These are phyloP conservation scores for Datura wrightii DNA, from an alignment of 257 asterid genomes.

Conservation along the genomic window DNA sequence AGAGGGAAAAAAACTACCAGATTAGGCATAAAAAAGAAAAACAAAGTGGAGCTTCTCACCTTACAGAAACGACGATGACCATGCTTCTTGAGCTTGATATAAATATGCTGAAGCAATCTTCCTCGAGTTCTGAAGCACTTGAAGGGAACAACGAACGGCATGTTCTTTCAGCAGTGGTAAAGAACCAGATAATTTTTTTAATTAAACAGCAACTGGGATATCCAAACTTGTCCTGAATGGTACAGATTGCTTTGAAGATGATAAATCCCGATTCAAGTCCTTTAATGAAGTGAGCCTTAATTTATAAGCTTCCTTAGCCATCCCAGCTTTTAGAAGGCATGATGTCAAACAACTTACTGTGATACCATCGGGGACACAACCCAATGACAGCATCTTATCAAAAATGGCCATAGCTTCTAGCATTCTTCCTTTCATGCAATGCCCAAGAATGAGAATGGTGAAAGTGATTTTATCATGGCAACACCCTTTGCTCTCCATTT, in stretches of 20 bases:
- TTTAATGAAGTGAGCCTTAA: constrained; percentile 55
- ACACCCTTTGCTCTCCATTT: constrained; percentile 86
- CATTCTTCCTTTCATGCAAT: constrained; percentile 97
- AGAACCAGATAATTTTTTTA: constrained; percentile 30
- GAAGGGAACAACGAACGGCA: background rate
- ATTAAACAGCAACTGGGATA: constrained; percentile 67
- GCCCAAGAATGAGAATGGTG: constrained; percentile 90
- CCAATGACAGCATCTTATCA: constrained; percentile 69
- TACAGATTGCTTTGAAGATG: constrained; percentile 49
- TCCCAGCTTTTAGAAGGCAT: constrained; percentile 88
- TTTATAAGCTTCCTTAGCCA: constrained; percentile 74
- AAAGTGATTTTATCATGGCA: constrained; percentile 81
- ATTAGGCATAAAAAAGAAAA: background rate
- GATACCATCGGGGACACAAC: constrained; percentile 73
- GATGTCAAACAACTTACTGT: constrained; percentile 57
- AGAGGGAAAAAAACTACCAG: background rate
- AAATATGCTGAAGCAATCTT: constrained; percentile 10
- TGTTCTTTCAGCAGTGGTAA: constrained; percentile 5
- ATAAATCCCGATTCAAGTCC: constrained; percentile 36
- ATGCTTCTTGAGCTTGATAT: background rate
- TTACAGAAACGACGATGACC: background rate
- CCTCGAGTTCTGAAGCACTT: constrained; percentile 30
- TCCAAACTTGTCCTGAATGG: constrained; percentile 46
- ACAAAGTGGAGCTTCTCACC: constrained; percentile 4
- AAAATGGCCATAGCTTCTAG: constrained; percentile 69